Evolutionary conservation across 1,284 basidiomycete genomes (phyloP).

Genomic region (Ganoderma multipileum): DNA sequence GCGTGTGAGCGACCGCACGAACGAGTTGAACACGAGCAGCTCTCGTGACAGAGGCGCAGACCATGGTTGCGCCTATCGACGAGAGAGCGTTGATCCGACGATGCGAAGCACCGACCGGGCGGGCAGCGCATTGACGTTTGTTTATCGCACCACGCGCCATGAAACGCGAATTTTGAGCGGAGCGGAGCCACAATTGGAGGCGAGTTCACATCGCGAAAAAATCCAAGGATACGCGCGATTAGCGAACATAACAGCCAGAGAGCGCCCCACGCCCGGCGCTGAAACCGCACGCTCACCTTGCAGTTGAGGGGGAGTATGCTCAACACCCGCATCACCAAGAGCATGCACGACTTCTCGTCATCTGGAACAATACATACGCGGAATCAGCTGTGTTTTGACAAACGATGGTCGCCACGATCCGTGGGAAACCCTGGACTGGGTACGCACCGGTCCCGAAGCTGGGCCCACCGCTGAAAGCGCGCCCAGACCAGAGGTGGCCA

Average conservation of each 20-base stretch:
- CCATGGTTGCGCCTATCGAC: slow-evolving; percentile 79
- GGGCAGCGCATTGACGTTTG: not conserved
- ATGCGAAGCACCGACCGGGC: not conserved
- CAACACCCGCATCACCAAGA: slow-evolving; percentile 95
- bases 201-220: slow-evolving; percentile 9
- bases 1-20: slow-evolving; percentile 89
- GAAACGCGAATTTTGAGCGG: slow-evolving; percentile 18
- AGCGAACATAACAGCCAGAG: slow-evolving; percentile 11
- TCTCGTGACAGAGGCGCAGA: slow-evolving; percentile 95
- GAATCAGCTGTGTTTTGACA: slow-evolving; percentile 20
- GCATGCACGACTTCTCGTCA: slow-evolving; percentile 90
- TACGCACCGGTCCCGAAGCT: slow-evolving; percentile 85
- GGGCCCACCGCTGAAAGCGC: slow-evolving; percentile 92
- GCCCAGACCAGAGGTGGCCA: slow-evolving; percentile 89
- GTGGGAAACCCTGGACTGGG: slow-evolving; percentile 40
- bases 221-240: slow-evolving; percentile 2
- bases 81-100: not conserved
- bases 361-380: slow-evolving; percentile 49
- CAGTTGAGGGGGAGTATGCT: slow-evolving; percentile 94
- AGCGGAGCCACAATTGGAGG: slow-evolving; percentile 12
- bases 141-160: slow-evolving; percentile 4
- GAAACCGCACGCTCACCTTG: slow-evolving; percentile 63
- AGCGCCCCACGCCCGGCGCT: slow-evolving; percentile 11
- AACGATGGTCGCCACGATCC: slow-evolving; percentile 31
- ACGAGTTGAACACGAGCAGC: slow-evolving; percentile 97